A percentile compares a stretch with the other conserved stretches of the same genome.
These are phyloP conservation scores for Mycena pura DNA, from an alignment of 768 basidiomycete species.

Conservation along the genomic window DNA sequence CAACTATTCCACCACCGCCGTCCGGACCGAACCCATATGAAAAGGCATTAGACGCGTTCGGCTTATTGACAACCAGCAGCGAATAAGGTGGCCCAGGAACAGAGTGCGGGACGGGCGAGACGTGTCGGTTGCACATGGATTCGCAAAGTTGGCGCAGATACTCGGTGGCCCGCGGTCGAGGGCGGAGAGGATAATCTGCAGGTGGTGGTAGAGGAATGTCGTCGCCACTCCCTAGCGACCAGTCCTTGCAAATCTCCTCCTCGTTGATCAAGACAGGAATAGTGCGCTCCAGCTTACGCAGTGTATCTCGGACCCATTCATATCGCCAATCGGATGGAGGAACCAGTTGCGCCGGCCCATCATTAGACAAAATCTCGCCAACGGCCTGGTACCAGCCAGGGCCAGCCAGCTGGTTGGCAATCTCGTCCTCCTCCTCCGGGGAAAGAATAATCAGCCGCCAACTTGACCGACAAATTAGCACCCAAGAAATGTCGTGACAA, in stretches of 20 bases:
- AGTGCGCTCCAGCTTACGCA: conserved; percentile 77
- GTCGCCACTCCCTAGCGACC: conserved; percentile 58
- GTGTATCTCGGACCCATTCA: conserved; percentile 81
- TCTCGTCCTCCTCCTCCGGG: conserved; percentile 91
- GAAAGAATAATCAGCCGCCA: conserved; percentile 90
- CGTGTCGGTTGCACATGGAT: conserved; percentile 51
- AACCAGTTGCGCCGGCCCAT: conserved; percentile 68
- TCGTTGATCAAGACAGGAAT: conserved; percentile 74
- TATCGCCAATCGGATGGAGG: conserved; percentile 88
- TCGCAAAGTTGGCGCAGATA: conserved; percentile 66
- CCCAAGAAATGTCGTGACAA: background rate
- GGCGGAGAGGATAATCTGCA: conserved; percentile 79
- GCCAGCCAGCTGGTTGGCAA: conserved; percentile 82
- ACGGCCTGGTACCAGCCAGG: conserved; percentile 89
- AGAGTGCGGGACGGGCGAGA: conserved; percentile 54
- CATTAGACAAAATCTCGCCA: conserved; percentile 72
- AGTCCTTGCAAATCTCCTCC: conserved; percentile 57
- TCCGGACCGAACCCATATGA: conserved; percentile 95
- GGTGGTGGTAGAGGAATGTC: conserved; percentile 79
- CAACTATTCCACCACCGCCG: conserved; percentile 90
- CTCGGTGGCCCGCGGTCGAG: conserved; percentile 81
- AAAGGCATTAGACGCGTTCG: conserved; percentile 88
- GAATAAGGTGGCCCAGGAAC: conserved; percentile 89
- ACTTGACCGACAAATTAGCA: conserved; percentile 44
- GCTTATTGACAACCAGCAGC: conserved; percentile 86